Conservation (phyloP, 73 alveolate species). For the Breviolum minutum region DNA sequence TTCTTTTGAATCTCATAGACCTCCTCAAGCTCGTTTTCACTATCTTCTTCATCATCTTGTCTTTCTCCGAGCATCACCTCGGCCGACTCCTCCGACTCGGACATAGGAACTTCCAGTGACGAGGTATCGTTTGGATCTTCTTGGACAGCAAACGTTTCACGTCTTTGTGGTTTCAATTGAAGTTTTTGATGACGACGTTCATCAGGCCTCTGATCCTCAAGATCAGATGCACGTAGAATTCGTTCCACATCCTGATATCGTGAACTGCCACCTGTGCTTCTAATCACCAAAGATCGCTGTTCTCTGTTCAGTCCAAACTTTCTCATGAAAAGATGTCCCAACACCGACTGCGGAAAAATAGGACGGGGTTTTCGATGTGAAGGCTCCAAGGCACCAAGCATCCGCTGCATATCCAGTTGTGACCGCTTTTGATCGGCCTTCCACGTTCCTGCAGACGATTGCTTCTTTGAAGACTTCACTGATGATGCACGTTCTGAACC, state of each 20-base stretch:
- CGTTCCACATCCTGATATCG: constrained; percentile 24
- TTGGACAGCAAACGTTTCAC: background rate
- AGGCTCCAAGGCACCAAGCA: background rate
- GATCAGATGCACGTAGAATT: background rate
- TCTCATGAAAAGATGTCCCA: constrained; percentile 1
- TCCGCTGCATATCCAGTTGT: background rate
- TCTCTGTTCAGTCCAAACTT: constrained; percentile 31
- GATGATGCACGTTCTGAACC: background rate
- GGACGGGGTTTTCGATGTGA: background rate
- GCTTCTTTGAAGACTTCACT: background rate
- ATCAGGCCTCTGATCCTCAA: background rate
- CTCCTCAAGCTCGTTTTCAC: background rate
- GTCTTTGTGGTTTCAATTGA: background rate
- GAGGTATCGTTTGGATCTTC: background rate
- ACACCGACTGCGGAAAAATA: background rate
- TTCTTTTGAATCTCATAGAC: background rate
- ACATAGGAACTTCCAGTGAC: background rate
- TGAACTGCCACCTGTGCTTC: background rate
- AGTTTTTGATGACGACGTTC: background rate
- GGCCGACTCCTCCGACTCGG: background rate
- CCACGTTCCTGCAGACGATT: background rate
- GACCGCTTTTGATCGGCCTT: background rate
- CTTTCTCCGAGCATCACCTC: background rate
- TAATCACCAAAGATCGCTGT: background rate
- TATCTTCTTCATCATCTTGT: too few relatives aligned